Base-by-base conservation (phyloP, 228 moss, liverwort and hornwort species). In the Sphagnum fallax region DNA sequence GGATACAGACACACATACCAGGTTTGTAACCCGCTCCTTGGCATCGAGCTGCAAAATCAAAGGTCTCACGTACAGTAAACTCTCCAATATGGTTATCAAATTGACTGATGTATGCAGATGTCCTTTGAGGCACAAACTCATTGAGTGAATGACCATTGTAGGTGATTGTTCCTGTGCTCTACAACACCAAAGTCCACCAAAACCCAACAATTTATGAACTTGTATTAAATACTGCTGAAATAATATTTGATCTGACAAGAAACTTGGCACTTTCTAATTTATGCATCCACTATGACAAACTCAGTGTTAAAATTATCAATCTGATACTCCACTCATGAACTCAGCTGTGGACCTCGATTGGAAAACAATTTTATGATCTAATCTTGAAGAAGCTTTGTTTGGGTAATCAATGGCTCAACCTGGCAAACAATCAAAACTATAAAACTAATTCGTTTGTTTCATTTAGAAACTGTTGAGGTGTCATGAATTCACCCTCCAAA, bases 41-140 rank as follows among this genome's bases (percentile, higher is more conserved):
- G 63, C 85, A 85, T 70, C 85, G 78, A 48, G 85, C 85, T 52
- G 88, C 88, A 32, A 88, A 88, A 63, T 88, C 88, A 68, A 88
- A 75, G 4, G 88, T 88, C 67, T 88, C 88, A 49, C 88, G 88
- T 61, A 88, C 88, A 6, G 88, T 88, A 58, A 88, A 85, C 74
- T 88, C 88, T 52, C 88, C 88, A 10, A 88, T 88, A 70, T 88
- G 88, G 52, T 82, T 85, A 53, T 88, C 88, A 5, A 72, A 78
- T 76, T 88, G 88, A 16, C 88, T 65, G 48, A 88, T 88, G 47
- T 88, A 88, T 15, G 88, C 83, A 10, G 82, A 73, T 53, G 88
- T 88, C 53, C 85, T 80, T 78, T 88, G 88, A 68, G 88, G 78
- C 62, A 88, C 68, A 64, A 88, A 88, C 68, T 85, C 82, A 47